Evolutionary conservation across 2,329 filamentous ascomycete species (phyloP), one percentile per base, ranked within the genome.

Genomic region (Trichoderma gracile): DNA sequence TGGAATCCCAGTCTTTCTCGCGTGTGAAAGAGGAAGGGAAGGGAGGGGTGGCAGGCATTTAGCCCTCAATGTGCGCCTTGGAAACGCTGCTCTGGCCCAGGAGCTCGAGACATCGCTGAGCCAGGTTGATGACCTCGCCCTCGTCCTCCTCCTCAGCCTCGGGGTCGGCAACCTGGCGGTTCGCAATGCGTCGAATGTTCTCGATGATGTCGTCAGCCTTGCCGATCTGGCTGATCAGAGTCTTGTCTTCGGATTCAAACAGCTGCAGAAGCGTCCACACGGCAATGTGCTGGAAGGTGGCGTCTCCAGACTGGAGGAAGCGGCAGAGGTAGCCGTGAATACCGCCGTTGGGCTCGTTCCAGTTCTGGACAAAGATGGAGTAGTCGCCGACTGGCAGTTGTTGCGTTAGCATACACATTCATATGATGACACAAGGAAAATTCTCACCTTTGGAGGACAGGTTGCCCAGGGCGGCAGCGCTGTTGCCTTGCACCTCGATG

Each of bases 241-340:
- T 89, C 78, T 91, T 89, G 74, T 99, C 94, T 75, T 96, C 93
- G 0, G 94, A 97, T 78, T 99, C 95, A 57, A 99, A 88, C 3
- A 99, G 85, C 75, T 99, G 95, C 3, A 99, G 85, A 54, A 99
- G 80, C 1, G 95, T 99, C 95, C 95, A 99, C 68, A 98, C 97
- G 57, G 95, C 95, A 73, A 99, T 99, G 75, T 99, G 95, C 78
- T 99, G 95, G 82, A 99, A 99, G 0, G 95, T 99, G 0, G 95
- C 89, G 74, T 99, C 95, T 46, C 93, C 94, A 68, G 93, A 97
- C 50, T 91, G 91, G 19, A 99, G 84, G 82, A 99, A 99, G 62
- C 94, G 89, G 71, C 89, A 91, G 42, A 99, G 84, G 74, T 99
- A 99, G 61, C 95, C 95, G 74, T 97, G 93, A 67, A 99, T 97